Percentiles rank a stretch among this genome's conserved stretches.
phyloP scores from a whole-genome alignment of 1,139 yeast species.

The Taphrina pruni region DNA sequence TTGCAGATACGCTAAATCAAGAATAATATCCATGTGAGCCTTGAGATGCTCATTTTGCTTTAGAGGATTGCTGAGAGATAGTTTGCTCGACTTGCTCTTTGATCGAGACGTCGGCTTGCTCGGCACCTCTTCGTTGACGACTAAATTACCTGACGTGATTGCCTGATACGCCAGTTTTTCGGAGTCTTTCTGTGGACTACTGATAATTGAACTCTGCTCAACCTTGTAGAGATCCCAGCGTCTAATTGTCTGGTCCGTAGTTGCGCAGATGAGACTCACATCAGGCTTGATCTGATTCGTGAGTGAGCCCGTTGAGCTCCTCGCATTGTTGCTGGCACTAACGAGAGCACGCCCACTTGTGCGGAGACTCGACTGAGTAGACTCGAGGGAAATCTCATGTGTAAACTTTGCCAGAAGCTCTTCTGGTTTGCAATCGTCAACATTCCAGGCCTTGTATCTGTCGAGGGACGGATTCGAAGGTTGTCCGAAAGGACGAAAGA shows the following conservation, averaged over 20 bases:
- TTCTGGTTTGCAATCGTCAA: slow-evolving; percentile 24
- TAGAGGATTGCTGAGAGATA: slow-evolving; percentile 51
- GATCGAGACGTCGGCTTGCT: slow-evolving; percentile 51
- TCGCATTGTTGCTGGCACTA: not conserved
- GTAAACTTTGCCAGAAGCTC: slow-evolving; percentile 10
- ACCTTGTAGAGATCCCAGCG: slow-evolving; percentile 59
- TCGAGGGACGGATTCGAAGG: not conserved
- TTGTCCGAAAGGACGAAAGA: slow-evolving; percentile 20
- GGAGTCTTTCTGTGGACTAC: slow-evolving; percentile 50
- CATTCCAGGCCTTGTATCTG: slow-evolving; percentile 11
- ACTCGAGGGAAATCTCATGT: slow-evolving; percentile 18
- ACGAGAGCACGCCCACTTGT: slow-evolving; percentile 2
- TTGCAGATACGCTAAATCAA: slow-evolving; percentile 57
- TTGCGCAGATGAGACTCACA: slow-evolving; percentile 52
- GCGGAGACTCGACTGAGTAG: slow-evolving; percentile 42
- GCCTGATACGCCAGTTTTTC: slow-evolving; percentile 51
- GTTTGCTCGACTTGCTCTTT: slow-evolving; percentile 47
- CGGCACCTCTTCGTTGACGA: slow-evolving; percentile 14
- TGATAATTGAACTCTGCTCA: slow-evolving; percentile 54
- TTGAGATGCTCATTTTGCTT: slow-evolving; percentile 54
- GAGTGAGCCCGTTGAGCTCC: not conserved
- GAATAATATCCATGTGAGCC: slow-evolving; percentile 60
- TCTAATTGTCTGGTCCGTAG: slow-evolving; percentile 55
- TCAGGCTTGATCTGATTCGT: not conserved
- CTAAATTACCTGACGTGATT: slow-evolving; percentile 49